Evolutionary conservation across 306 rosid species (phyloP).

Genomic region (Cucumis sativus): Cucumber_9930_V3 NC_026658.2:956501-957000

Average conservation of each 20-base stretch:
- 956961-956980: slow-evolving; percentile 34
- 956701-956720: too few species aligned
- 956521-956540: too few species aligned
- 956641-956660: too few species aligned
- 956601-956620: too few species aligned
- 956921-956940: not conserved
- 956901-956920: not conserved
- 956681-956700: too few species aligned
- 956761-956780: not conserved
- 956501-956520: too few species aligned
- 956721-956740: not conserved
- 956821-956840: not conserved
- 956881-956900: not conserved
- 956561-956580: too few species aligned
- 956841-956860: not conserved
- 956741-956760: slow-evolving; percentile 3
- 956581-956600: too few species aligned
- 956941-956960: slow-evolving; percentile 3
- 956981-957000: slow-evolving; percentile 62
- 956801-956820: not conserved
- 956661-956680: too few species aligned
- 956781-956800: not conserved
- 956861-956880: not conserved
- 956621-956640: too few species aligned
- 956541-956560: too few species aligned